Evolutionary conservation across 306 rosid species (phyloP), one percentile per base, ranked within the genome.

Genomic region (Cucurbita pepo): DNA sequence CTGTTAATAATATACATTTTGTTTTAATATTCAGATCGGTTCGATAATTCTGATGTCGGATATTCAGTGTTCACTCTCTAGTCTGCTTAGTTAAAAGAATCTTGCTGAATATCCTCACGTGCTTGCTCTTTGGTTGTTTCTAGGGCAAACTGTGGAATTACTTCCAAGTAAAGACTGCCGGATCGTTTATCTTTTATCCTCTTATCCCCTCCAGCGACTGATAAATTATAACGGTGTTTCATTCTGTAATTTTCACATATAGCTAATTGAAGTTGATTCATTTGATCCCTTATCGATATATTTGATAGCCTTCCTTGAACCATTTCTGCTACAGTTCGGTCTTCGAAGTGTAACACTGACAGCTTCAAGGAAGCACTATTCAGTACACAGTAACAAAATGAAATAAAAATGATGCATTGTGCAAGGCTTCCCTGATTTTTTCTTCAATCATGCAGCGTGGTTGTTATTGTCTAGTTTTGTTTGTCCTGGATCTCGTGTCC

Each of bases 201-300:
- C 38, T 25, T 64, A 67, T 47, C 57, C 22, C 34, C 41, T 53
- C 12, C 15, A 47, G 56, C n/a, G 6, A 65, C 71, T 65, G 38
- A 37, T 44, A 65, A 65, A 48, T 69, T 69, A 69, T 69, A 69
- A 41, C 22, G 37, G 44, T 48, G 73, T 69, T 69, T 25, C 44
- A 69, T 69, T 48, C 25, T 69, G 73, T 67, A 67, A 67, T 69
- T 47, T 50, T 47, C n/a, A 65, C 54, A 25, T 69, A 69, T 69
- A 48, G 73, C 57, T 48, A 47, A 48, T 25, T 69, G 56, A 69
- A 69, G 43, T 48, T 21, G 38, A 65, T 69, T 69, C 57, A 63
- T 69, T 69, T 48, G 73, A 67, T 25, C 72, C 37, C 41, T 45
- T 66, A 21, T 22, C 37, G 19, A 44, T 43, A 64, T 64, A 10